Conservation (phyloP, 2,329 filamentous ascomycete genomes). For the Pseudogymnoascus sp. region DNA sequence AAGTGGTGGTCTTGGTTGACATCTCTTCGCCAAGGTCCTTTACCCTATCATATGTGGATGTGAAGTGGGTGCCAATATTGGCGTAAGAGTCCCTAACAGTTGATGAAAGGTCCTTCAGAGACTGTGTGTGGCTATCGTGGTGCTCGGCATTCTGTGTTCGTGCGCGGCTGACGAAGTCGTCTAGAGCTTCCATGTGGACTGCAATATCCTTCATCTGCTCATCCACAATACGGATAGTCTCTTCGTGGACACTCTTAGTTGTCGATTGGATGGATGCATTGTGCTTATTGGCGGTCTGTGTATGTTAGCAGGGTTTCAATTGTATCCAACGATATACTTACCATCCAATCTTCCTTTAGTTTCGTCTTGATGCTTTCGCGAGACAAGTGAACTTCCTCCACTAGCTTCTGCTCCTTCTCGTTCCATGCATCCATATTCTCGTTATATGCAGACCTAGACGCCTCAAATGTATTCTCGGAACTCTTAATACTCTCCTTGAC, state of each 20-base stretch:
- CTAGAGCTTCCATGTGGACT: conserved; percentile 79
- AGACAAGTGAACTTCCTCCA: conserved; percentile 64
- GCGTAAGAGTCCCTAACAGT: conserved; percentile 67
- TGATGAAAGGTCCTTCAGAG: conserved; percentile 55
- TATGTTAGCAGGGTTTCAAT: not conserved
- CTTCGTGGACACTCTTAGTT: conserved; percentile 79
- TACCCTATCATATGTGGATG: conserved; percentile 58
- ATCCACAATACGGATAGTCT: conserved; percentile 83
- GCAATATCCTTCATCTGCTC: conserved; percentile 82
- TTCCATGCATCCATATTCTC: conserved; percentile 69
- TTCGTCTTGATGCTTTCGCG: conserved; percentile 71
- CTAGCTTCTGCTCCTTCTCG: conserved; percentile 56
- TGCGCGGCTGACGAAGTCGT: conserved; percentile 81
- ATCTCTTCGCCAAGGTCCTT: conserved; percentile 62
- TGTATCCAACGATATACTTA: conserved; percentile 48
- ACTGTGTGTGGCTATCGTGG: conserved; percentile 59
- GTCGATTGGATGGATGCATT: conserved; percentile 77
- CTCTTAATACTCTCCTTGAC: conserved; percentile 58
- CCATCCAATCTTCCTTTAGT: conserved; percentile 79
- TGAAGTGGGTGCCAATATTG: conserved; percentile 62
- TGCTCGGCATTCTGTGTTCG: conserved; percentile 72
- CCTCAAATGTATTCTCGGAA: conserved; percentile 57
- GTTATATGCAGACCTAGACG: conserved; percentile 57
- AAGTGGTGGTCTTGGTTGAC: conserved; percentile 47
- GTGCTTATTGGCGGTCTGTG: conserved; percentile 62